A percentile compares a stretch with the other conserved stretches of the same genome.
phyloP scores from a whole-genome alignment of 2,329 filamentous ascomycete species.

The Periconia macrospinosa region DNA sequence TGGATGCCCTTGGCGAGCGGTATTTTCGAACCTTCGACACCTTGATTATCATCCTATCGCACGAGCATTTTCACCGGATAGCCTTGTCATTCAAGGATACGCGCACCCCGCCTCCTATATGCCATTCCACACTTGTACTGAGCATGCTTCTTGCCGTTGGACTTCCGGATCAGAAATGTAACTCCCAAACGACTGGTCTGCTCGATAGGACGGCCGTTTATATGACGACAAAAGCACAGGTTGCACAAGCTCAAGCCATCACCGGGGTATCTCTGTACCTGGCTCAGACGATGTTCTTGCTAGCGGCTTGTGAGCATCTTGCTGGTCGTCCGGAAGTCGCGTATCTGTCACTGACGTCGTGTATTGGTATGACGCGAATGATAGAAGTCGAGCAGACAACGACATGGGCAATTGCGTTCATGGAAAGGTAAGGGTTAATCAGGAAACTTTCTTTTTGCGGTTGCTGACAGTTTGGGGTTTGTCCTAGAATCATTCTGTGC shows the following conservation, averaged over 20 bases:
- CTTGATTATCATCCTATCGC: not conserved
- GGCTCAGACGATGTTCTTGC: not conserved
- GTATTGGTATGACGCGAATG: not conserved
- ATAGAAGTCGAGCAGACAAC: not conserved
- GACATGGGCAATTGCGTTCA: no score
- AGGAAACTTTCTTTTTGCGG: no score
- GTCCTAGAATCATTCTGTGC: no score
- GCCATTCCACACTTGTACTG: no score
- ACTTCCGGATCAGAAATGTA: no score
- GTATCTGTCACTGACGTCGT: not conserved
- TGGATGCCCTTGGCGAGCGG: not conserved
- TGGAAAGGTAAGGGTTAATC: no score
- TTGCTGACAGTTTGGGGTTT: no score
- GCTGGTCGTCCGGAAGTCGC: not conserved
- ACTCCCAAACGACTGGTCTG: no score
- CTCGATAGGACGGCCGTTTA: no score
- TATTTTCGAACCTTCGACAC: not conserved
- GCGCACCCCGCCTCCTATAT: no score
- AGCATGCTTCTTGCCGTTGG: no score
- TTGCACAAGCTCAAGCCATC: not conserved
- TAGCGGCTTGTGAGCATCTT: not conserved
- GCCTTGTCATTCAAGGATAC: not conserved
- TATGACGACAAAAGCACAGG: no score
- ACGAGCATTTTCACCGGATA: not conserved
- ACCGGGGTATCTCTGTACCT: not conserved